Evolutionary conservation across 1,284 basidiomycete genomes (phyloP).

Genomic region (Trichosporon sp.): DNA sequence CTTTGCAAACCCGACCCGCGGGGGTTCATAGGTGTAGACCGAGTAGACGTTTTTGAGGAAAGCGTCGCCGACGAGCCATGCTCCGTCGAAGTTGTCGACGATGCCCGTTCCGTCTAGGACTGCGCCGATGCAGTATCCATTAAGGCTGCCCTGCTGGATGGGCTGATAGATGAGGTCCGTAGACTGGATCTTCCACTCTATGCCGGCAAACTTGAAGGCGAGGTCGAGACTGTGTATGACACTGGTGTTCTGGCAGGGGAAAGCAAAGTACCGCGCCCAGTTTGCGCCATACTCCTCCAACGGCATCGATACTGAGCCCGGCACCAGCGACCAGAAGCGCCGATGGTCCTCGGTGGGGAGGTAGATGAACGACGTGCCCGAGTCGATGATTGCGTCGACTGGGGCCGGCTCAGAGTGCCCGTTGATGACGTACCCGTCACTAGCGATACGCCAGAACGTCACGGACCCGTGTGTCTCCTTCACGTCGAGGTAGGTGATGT

Average conservation of each 20-base stretch:
- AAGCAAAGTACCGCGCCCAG: conserved; percentile 9
- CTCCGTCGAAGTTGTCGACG: conserved; percentile 4
- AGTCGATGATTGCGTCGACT: background rate
- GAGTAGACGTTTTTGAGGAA: conserved; percentile 69
- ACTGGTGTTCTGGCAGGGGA: conserved; percentile 15
- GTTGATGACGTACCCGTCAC: conserved; percentile 9
- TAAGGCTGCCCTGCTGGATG: background rate
- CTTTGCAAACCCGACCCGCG: conserved; percentile 49
- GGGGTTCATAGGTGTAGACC: conserved; percentile 48
- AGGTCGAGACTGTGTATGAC: conserved; percentile 3
- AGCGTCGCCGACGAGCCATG: conserved; percentile 86
- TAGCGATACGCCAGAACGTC: conserved; percentile 3
- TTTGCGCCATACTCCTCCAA: background rate
- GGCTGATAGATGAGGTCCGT: conserved; percentile 2
- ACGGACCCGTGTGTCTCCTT: background rate
- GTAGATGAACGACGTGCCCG: conserved; percentile 3
- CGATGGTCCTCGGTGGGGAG: background rate
- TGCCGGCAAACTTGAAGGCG: conserved; percentile 4
- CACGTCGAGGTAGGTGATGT: conserved; percentile 66
- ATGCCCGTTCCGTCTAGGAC: background rate
- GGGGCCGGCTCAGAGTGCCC: background rate
- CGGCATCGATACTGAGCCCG: background rate
- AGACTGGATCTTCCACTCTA: conserved; percentile 2
- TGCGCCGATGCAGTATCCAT: background rate
- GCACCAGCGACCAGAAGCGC: background rate